Percentiles rank a stretch among this genome's conserved stretches.
These are phyloP conservation scores for Lagenaria siceraria DNA, from an alignment of 306 rosid species.

Conservation along the genomic window DNA sequence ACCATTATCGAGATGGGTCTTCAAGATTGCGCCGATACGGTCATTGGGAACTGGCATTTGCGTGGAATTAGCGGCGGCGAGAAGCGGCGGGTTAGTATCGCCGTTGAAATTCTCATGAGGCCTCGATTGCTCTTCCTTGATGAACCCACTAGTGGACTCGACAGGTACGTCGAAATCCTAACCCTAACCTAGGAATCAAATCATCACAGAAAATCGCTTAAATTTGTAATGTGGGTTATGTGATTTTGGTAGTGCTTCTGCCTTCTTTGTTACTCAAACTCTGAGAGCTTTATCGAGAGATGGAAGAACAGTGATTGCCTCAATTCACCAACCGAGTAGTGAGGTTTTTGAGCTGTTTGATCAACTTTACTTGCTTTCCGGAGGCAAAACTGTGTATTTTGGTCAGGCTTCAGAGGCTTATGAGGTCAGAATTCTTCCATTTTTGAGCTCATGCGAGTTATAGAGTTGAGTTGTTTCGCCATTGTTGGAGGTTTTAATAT, in stretches of 20 bases:
- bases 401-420: constrained; percentile 90
- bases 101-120: constrained; percentile 78
- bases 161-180: constrained; percentile 34
- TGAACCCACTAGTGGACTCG: constrained; percentile 97
- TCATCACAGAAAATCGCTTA: not conserved
- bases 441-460: not conserved
- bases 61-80: constrained; percentile 98
- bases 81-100: constrained; percentile 93
- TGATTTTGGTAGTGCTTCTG: constrained; percentile 71
- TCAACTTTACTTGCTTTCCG: constrained; percentile 77
- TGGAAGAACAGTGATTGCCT: constrained; percentile 91
- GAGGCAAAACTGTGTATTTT: constrained; percentile 89
- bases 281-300: constrained; percentile 74
- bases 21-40: constrained; percentile 92
- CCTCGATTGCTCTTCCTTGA: constrained; percentile 90
- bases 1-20: constrained; percentile 94
- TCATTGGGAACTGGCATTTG: constrained; percentile 91
- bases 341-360: constrained; percentile 95
- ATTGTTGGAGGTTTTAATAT: not conserved
- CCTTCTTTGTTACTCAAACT: constrained; percentile 93
- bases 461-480: not conserved
- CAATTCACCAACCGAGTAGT: constrained; percentile 97
- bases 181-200: not conserved
- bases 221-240: not conserved
- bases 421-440: constrained; percentile 34